phyloP scores from a whole-genome alignment of 345 rosid species.

The Stellera chamaejasme region DNA sequence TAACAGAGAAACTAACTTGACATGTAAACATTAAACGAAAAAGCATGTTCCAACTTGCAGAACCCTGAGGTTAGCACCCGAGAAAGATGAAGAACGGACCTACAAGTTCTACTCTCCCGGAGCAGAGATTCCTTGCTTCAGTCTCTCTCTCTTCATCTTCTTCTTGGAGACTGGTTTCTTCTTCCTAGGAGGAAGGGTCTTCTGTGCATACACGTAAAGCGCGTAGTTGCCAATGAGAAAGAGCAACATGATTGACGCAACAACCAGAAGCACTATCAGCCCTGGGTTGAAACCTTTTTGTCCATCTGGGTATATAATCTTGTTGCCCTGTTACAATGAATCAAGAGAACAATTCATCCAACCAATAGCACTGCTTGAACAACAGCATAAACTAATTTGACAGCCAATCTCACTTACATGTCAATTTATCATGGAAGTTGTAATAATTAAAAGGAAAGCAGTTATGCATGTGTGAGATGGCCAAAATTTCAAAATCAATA shows the following conservation, averaged over 20 bases:
- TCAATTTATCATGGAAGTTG: no score
- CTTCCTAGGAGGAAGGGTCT: slow-evolving; percentile 46
- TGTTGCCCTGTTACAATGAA: slow-evolving; percentile 17
- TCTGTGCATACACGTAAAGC: slow-evolving; percentile 23
- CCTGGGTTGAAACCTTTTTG: slow-evolving; percentile 55
- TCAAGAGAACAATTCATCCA: no score
- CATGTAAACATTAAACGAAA: slow-evolving; percentile 1
- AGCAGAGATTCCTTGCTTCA: slow-evolving; percentile 65
- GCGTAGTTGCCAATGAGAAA: slow-evolving; percentile 27
- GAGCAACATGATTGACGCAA: slow-evolving; percentile 25
- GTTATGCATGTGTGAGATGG: no score
- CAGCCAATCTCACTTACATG: no score
- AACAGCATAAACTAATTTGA: no score
- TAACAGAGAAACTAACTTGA: slow-evolving; percentile 9
- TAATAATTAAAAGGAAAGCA: no score
- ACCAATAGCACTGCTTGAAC: no score
- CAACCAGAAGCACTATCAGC: slow-evolving; percentile 47
- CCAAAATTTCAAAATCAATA: no score
- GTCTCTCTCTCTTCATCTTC: slow-evolving; percentile 53
- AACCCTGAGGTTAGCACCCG: not conserved
- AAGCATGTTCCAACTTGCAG: slow-evolving; percentile 15
- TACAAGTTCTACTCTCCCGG: slow-evolving; percentile 43
- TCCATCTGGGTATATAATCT: slow-evolving; percentile 12
- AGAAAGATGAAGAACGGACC: not conserved
- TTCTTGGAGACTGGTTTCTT: slow-evolving; percentile 58